phyloP scores from a whole-genome alignment of 1,284 basidiomycete genomes.

The Coniferiporia sulphurascens region DNA sequence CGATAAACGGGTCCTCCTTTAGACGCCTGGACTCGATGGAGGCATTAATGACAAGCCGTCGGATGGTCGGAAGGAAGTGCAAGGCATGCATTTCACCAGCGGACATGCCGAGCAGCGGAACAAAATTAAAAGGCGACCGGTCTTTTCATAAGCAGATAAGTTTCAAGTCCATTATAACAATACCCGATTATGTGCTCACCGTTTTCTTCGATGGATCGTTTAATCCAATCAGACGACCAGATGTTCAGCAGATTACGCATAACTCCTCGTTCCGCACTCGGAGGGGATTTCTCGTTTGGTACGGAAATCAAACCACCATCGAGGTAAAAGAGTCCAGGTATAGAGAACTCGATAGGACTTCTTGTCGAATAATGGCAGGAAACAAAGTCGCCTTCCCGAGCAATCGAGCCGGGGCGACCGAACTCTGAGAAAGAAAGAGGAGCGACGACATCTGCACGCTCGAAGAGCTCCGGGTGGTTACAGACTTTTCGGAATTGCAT shows the following conservation, averaged over 20 bases:
- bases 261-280: slow-evolving; percentile 56
- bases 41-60: slow-evolving; percentile 43
- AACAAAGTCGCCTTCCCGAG: slow-evolving; percentile 83
- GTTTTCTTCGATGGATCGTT: slow-evolving; percentile 61
- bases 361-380: slow-evolving; percentile 80
- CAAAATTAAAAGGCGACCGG: slow-evolving; percentile 67
- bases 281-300: slow-evolving; percentile 54
- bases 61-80: slow-evolving; percentile 54
- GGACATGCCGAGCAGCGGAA: slow-evolving; percentile 62
- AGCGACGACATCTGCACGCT: slow-evolving; percentile 92
- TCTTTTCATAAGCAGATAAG: slow-evolving; percentile 24
- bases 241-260: slow-evolving; percentile 82
- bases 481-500: slow-evolving; percentile 99
- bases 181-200: slow-evolving; percentile 38
- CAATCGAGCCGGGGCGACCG: slow-evolving; percentile 76
- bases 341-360: slow-evolving; percentile 77
- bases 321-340: slow-evolving; percentile 78
- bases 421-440: slow-evolving; percentile 88
- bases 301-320: slow-evolving; percentile 75
- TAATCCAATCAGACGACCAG: slow-evolving; percentile 83
- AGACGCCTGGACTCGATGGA: slow-evolving; percentile 40
- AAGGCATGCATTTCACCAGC: slow-evolving; percentile 62
- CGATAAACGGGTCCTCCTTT: slow-evolving; percentile 42
- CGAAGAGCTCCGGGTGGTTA: slow-evolving; percentile 98
- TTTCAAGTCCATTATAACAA: background rate